These are phyloP conservation scores for Bimuria novae-zelandiae DNA, from an alignment of 2,329 filamentous ascomycete species.

Conservation along the genomic window DNA sequence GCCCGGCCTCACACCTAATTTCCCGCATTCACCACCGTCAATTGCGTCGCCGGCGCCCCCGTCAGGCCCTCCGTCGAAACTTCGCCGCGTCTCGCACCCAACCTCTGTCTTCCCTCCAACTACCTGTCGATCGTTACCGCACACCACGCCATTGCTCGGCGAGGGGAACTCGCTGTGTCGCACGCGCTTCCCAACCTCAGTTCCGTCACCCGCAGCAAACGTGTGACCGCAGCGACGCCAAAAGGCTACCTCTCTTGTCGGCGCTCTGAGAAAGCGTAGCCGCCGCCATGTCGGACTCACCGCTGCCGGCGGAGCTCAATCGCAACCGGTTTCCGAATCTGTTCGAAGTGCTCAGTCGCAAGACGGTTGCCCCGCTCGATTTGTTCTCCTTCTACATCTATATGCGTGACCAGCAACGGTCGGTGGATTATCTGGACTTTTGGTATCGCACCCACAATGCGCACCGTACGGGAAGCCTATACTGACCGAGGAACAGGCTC, in stretches of 20 bases:
- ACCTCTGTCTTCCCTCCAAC: constrained; percentile 9
- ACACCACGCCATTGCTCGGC: constrained; percentile 9
- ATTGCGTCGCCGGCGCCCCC: constrained; percentile 19
- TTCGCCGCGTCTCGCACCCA: constrained; percentile 13
- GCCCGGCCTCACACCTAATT: constrained; percentile 38
- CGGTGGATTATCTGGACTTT: constrained; percentile 97
- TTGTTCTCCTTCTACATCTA: constrained; percentile 99
- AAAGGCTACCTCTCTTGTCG: constrained; percentile 16
- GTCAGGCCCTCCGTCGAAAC: constrained; percentile 4
- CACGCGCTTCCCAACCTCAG: neutral
- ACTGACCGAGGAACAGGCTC: constrained; percentile 67
- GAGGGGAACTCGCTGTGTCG: neutral
- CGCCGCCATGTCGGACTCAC: constrained; percentile 32
- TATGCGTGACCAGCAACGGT: constrained; percentile 98
- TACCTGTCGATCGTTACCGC: constrained; percentile 25
- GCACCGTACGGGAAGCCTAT: constrained; percentile 9
- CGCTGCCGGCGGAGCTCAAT: constrained; percentile 29
- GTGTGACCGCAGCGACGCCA: constrained; percentile 15
- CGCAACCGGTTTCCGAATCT: constrained; percentile 91
- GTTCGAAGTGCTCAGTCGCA: constrained; percentile 91
- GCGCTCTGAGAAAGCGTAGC: constrained; percentile 10
- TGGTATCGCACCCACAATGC: constrained; percentile 66
- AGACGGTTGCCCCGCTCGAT: constrained; percentile 94
- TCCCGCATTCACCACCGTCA: constrained; percentile 34
- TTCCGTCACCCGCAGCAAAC: neutral